Evolutionary conservation across 2,329 filamentous ascomycete species (phyloP), one percentile per base, ranked within the genome.

Genomic region (Fusarium oxysporum): DNA sequence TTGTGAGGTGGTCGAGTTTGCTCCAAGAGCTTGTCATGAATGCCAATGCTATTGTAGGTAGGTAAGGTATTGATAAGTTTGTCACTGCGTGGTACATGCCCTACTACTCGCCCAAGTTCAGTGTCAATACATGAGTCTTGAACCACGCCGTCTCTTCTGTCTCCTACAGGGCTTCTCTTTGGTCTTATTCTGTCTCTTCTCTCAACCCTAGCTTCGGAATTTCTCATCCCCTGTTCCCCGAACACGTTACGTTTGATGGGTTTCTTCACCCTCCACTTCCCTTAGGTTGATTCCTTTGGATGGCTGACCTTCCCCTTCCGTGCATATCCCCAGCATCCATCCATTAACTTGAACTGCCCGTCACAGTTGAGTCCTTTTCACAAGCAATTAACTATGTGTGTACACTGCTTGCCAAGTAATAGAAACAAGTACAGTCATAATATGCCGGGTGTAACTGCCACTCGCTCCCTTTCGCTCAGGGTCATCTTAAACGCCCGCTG

Each of bases 301-400:
- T 68, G 28, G 37, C 23, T 65, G 50, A 72, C 69, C 69, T 72
- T 72, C 69, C 69, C 53, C 64, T 72, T 72, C 65, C 60, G 69
- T 70, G 67, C 65, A 70, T 54, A 69, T 59, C 53, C 48, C 67
- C 59, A 65, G 56, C 21, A 38, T 40, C 51, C 41, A 25, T 30
- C 45, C 37, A 30, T 44, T 37, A 21, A 62, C 21, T 25, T 28
- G 25, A 35, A 9, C 33, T 35, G 38, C 16, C 40, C 25, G n/a
- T 48, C 54, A 47, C 51, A 38, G 17, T 17, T 51, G 37, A 38
- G n/a, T 43, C 40, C 23, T 19, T 60, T 43, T 30, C 21, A 37
- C 21, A 19, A 47, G n/a, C 17, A 38, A 59, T n/a, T 23, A 41
- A 56, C 40, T 37, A 44, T 12, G 28, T n/a, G 6, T 8, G 30